A percentile compares a stretch with the other conserved stretches of the same genome.
Evolutionary conservation across 148 eudicot species (phyloP).

Genomic region (Selenicereus undatus): DNA sequence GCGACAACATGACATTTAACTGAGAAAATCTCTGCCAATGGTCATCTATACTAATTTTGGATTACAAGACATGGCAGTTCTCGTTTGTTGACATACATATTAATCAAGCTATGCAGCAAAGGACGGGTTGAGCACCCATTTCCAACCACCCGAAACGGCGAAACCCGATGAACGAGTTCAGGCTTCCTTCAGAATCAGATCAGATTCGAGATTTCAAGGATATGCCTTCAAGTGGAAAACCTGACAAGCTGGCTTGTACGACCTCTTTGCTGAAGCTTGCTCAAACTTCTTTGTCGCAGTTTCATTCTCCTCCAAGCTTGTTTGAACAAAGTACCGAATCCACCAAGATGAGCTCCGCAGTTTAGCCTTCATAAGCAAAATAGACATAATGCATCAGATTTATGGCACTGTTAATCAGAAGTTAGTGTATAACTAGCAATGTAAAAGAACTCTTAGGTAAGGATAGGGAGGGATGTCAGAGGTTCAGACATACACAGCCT

Average conservation of each 20-base stretch:
- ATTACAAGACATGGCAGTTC: conserved; percentile 14
- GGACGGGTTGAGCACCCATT: neutral
- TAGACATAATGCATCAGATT: neutral
- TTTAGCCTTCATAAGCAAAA: conserved; percentile 30
- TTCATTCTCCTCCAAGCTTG: conserved; percentile 45
- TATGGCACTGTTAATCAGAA: no score
- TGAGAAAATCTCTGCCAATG: neutral
- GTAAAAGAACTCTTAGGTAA: neutral
- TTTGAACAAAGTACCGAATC: conserved; percentile 45
- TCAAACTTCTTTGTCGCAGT: conserved; percentile 39
- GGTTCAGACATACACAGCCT: neutral
- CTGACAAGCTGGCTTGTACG: conserved; percentile 39
- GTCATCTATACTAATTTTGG: neutral
- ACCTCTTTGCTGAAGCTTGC: conserved; percentile 32
- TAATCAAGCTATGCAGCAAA: conserved; percentile 7
- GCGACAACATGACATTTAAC: neutral
- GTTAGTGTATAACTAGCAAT: neutral
- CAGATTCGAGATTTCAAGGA: conserved; percentile 10
- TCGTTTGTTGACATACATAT: neutral
- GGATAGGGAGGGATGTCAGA: neutral
- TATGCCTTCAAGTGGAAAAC: conserved; percentile 41
- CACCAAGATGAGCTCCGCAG: conserved; percentile 43
- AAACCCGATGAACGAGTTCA: neutral
- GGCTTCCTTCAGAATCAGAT: neutral
- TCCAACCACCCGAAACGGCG: neutral